Conservation (phyloP, 192 early-diverging fungal genomes). For the Cetraspora pellucida region DNA sequence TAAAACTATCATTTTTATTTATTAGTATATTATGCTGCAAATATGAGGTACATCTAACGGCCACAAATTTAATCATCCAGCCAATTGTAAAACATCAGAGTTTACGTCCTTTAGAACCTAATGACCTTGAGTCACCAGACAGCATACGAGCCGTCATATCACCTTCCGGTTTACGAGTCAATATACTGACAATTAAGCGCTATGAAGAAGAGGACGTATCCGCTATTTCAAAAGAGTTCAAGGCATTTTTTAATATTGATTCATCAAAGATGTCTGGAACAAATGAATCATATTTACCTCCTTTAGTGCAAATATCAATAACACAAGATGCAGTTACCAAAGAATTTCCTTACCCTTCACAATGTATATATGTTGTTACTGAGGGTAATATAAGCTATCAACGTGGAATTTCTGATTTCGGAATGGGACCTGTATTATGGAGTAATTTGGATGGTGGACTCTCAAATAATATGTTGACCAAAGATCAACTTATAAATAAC, state of each 20-base stretch:
- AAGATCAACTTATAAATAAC: not conserved
- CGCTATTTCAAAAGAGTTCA: conserved; percentile 8
- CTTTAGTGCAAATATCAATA: not conserved
- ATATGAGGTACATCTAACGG: conserved; percentile 5
- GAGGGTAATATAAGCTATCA: conserved; percentile 16
- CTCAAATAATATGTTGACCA: not conserved
- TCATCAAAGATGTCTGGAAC: not conserved
- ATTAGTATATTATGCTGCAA: conserved; percentile 15
- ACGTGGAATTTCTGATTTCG: not conserved
- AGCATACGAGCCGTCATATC: not conserved
- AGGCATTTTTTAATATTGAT: not conserved
- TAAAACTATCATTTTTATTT: not conserved
- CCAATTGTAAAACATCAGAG: not conserved
- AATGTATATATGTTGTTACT: not conserved
- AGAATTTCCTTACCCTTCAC: conserved; percentile 26
- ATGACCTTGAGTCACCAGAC: not conserved
- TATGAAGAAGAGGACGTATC: conserved; percentile 14
- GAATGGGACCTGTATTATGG: not conserved
- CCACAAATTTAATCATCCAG: conserved; percentile 13
- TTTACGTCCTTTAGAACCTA: not conserved
- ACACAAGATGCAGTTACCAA: not conserved
- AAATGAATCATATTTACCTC: not conserved
- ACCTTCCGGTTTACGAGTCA: not conserved
- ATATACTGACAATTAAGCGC: not conserved
- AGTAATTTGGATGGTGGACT: not conserved